A percentile compares a stretch with the other conserved stretches of the same genome.
phyloP scores from a whole-genome alignment of 2,329 filamentous ascomycete species.

The Colletotrichum acutatum region DNA sequence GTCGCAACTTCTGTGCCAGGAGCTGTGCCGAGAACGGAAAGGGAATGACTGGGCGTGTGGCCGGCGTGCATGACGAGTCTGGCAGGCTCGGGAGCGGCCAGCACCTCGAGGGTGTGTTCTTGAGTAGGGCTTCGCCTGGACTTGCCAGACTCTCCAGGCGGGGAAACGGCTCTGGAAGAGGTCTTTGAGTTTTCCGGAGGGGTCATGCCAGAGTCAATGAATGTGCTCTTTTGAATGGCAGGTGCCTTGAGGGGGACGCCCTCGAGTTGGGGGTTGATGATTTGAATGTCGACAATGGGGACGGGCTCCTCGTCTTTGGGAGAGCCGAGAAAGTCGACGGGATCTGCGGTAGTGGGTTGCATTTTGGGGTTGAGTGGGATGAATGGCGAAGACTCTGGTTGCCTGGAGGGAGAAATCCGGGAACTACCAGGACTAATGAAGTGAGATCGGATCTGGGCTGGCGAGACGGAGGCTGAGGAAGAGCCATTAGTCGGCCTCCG shows the following conservation, averaged over 20 bases:
- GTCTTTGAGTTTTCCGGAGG: conserved; percentile 39
- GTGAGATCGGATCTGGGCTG: conserved; percentile 32
- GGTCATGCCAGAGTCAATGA: conserved; percentile 51
- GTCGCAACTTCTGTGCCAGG: conserved; percentile 53
- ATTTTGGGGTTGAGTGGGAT: conserved; percentile 57
- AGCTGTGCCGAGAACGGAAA: conserved; percentile 61
- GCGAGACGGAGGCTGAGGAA: conserved; percentile 36
- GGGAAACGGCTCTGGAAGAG: conserved; percentile 43
- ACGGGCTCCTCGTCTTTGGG: conserved; percentile 49
- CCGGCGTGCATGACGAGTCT: conserved; percentile 71
- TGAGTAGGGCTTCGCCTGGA: conserved; percentile 46
- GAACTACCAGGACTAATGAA: conserved; percentile 43
- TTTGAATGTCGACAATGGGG: conserved; percentile 66
- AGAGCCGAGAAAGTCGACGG: conserved; percentile 49
- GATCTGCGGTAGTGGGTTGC: conserved; percentile 46
- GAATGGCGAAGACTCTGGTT: conserved; percentile 50
- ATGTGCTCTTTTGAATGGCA: conserved; percentile 64
- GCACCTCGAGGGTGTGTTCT: conserved; percentile 56
- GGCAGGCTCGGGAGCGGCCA: conserved; percentile 59
- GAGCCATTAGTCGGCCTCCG: conserved; percentile 33
- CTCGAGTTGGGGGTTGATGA: conserved; percentile 69
- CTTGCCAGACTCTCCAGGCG: conserved; percentile 39
- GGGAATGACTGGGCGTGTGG: conserved; percentile 70
- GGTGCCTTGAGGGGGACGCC: conserved; percentile 67
- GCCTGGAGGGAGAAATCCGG: conserved; percentile 46